Percentiles rank a stretch among this genome's conserved stretches.
Evolutionary conservation across 169 alveolate species (phyloP).

Genomic region (Plasmodium vinckei): DNA sequence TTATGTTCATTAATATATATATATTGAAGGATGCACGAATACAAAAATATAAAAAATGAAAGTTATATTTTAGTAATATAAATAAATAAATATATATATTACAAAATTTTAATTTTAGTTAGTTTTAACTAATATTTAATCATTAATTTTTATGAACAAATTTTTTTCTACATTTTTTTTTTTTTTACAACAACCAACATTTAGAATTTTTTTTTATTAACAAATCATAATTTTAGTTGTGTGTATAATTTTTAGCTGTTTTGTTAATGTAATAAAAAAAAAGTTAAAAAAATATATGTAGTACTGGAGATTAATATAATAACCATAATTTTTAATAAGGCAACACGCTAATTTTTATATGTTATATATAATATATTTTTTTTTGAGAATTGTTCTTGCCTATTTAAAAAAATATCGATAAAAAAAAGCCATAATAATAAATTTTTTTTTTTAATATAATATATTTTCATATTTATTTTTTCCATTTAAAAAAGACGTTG

Average conservation of each 20-base stretch:
- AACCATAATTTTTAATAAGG: conserved; percentile 48
- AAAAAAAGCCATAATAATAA: conserved; percentile 23
- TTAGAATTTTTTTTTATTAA: conserved; percentile 53
- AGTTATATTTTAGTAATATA: not conserved
- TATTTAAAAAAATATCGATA: conserved; percentile 28
- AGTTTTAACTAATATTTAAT: conserved; percentile 9
- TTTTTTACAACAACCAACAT: conserved; percentile 12
- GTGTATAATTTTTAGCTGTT: conserved; percentile 65
- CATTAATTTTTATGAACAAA: conserved; percentile 8
- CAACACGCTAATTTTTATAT: conserved; percentile 29
- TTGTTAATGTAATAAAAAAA: conserved; percentile 5
- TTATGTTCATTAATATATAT: too few relatives aligned
- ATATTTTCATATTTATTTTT: conserved; percentile 31
- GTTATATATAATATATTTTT: conserved; percentile 32
- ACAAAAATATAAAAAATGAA: conserved; percentile 22
- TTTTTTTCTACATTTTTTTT: conserved; percentile 30
- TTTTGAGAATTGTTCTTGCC: not conserved
- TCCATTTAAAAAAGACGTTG: conserved; percentile 21
- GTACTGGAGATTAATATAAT: not conserved
- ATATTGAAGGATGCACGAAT: conserved; percentile 16
- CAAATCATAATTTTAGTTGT: conserved; percentile 31
- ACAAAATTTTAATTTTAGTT: conserved; percentile 24
- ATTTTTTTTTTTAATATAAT: conserved; percentile 1
- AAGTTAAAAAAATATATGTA: not conserved
- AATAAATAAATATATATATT: conserved; percentile 2